Evolutionary conservation across 225 moss, liverwort and hornwort genomes (phyloP).

Genomic region (Polytrichum formosum): DNA sequence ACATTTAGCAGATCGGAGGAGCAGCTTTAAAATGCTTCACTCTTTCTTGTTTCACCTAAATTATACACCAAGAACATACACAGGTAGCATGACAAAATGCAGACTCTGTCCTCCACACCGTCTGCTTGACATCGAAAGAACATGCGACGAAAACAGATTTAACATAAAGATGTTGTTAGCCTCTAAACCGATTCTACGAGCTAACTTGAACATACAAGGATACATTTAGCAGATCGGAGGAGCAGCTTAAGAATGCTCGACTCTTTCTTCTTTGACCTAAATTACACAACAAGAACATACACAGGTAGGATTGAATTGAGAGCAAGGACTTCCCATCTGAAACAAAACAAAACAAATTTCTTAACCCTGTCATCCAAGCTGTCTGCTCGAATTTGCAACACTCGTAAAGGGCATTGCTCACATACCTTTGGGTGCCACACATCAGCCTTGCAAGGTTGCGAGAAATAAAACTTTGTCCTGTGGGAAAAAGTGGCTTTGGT

Average conservation of each 20-base stretch:
- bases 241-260: no score
- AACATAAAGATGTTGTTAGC: not conserved
- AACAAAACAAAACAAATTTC: no score
- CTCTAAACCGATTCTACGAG: not conserved
- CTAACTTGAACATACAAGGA: not conserved
- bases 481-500: constrained; percentile 15
- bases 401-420: not conserved
- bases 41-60: no score
- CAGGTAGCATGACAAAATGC: not conserved
- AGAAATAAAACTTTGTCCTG: constrained; percentile 26
- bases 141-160: not conserved
- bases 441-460: constrained; percentile 11
- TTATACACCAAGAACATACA: no score
- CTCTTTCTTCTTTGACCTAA: no score
- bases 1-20: not conserved
- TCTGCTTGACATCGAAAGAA: not conserved
- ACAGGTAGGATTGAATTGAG: not conserved
- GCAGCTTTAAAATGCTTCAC: no score
- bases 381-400: no score
- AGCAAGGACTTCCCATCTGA: no score
- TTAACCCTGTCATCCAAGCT: no score
- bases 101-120: not conserved
- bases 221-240: not conserved
- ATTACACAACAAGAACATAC: no score
- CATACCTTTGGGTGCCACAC: not conserved